phyloP scores from a whole-genome alignment of 805 yeast genomes.

The Wickerhamomyces ciferrii region DNA sequence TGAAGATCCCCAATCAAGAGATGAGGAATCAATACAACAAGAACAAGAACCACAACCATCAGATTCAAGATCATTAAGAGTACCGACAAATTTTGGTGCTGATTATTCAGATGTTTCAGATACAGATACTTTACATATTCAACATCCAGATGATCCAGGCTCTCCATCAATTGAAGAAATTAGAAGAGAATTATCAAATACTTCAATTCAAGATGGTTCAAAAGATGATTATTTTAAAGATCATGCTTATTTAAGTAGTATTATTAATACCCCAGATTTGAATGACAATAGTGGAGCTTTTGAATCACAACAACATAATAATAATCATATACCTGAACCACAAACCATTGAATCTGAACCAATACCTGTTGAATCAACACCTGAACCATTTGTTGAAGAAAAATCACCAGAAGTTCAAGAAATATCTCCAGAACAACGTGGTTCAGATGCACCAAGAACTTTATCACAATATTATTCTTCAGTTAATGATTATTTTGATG shows the following conservation, averaged over 20 bases:
- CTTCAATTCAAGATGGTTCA: not conserved
- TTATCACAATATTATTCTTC: conserved; percentile 18
- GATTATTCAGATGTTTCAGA: conserved; percentile 12
- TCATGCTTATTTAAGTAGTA: conserved; percentile 17
- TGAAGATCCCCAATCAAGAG: not conserved
- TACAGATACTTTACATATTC: conserved; percentile 19
- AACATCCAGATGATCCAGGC: conserved; percentile 5
- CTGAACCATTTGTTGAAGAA: not conserved
- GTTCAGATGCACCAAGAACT: not conserved
- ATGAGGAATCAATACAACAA: too few species aligned
- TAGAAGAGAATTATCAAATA: not conserved
- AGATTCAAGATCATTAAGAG: not conserved
- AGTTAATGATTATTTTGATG: conserved; percentile 21
- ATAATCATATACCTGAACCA: too few species aligned
- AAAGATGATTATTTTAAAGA: conserved; percentile 8
- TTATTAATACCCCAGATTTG: conserved; percentile 17
- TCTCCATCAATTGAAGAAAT: not conserved
- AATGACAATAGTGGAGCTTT: conserved; percentile 1
- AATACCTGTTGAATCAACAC: not conserved
- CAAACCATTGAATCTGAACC: not conserved
- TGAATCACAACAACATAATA: not conserved
- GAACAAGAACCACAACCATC: not conserved
- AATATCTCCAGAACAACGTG: not conserved
- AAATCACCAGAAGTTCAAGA: not conserved
- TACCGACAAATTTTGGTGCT: conserved; percentile 8